phyloP scores from a whole-genome alignment of 441 rosid species.

The Adansonia rubrostipa region DNA sequence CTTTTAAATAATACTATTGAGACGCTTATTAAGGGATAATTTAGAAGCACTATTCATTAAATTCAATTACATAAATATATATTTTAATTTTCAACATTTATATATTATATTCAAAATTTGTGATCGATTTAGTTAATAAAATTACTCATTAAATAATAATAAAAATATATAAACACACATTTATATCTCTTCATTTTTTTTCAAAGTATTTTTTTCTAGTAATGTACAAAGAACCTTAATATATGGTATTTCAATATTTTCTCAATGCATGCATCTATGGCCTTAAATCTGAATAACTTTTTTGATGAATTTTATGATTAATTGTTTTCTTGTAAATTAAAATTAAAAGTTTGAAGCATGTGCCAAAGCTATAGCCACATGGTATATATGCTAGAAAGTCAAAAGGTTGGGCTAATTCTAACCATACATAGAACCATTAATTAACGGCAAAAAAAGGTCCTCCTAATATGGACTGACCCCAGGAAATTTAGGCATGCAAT shows the following conservation, averaged over 20 bases:
- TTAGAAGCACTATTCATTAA: background rate
- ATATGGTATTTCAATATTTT: background rate
- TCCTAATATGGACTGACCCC: slow-evolving; percentile 18
- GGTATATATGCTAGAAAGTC: background rate
- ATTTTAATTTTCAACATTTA: background rate
- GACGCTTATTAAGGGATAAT: too few species aligned
- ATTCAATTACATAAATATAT: background rate
- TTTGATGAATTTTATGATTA: background rate
- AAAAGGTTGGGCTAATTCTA: background rate
- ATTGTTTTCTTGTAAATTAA: background rate
- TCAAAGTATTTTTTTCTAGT: background rate
- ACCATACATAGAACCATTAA: background rate
- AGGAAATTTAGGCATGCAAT: slow-evolving; percentile 30
- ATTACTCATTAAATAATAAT: background rate
- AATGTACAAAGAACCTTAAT: background rate
- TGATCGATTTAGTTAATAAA: background rate
- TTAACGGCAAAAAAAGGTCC: background rate
- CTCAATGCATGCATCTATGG: background rate
- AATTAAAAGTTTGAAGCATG: slow-evolving; percentile 20
- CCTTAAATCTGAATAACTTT: background rate
- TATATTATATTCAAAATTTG: background rate
- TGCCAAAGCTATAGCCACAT: slow-evolving; percentile 7
- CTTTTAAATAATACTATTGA: too few species aligned
- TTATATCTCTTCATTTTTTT: background rate
- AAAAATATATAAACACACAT: too few species aligned